Evolutionary conservation across 352 stramenopile species (phyloP).

Genomic region (Hyaloperonospora brassicae): DNA sequence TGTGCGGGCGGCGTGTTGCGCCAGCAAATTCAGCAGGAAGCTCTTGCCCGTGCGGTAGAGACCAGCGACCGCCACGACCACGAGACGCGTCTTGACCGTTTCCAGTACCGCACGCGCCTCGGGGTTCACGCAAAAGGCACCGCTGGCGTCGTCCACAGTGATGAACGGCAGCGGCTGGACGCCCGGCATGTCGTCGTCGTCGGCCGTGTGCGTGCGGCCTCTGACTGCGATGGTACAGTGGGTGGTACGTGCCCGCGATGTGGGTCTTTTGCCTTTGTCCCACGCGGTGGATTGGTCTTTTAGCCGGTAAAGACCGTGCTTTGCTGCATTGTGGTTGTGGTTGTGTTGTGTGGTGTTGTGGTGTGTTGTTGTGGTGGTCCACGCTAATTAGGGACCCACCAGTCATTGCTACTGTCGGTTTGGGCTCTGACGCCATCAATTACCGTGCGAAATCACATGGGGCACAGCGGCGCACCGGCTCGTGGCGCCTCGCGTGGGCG

Average conservation of each 20-base stretch:
- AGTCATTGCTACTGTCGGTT: too few relatives aligned
- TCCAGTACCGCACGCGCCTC: constrained; percentile 64
- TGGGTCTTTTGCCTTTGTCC: constrained; percentile 1
- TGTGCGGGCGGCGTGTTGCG: constrained; percentile 24
- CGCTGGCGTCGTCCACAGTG: constrained; percentile 58
- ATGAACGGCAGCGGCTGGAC: constrained; percentile 72
- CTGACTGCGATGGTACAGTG: constrained; percentile 10
- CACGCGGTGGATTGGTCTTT: neutral
- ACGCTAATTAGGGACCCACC: too few relatives aligned
- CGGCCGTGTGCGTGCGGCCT: too few relatives aligned
- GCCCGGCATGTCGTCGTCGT: constrained; percentile 17
- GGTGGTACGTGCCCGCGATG: too few relatives aligned
- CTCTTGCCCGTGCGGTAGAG: constrained; percentile 88
- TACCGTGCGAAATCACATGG: constrained; percentile 7
- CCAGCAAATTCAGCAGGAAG: constrained; percentile 84
- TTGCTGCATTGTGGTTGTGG: too few relatives aligned
- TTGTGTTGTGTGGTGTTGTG: too few relatives aligned
- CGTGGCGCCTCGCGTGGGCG: constrained; percentile 20
- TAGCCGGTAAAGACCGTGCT: too few relatives aligned
- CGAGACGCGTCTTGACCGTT: constrained; percentile 66
- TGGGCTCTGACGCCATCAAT: too few relatives aligned
- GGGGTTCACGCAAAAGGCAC: constrained; percentile 68
- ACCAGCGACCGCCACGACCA: constrained; percentile 80
- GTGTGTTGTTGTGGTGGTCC: too few relatives aligned
- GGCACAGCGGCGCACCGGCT: constrained; percentile 18